Base-by-base conservation (phyloP, 352 stramenopile species). In the Phytopythium aichiense region DNA sequence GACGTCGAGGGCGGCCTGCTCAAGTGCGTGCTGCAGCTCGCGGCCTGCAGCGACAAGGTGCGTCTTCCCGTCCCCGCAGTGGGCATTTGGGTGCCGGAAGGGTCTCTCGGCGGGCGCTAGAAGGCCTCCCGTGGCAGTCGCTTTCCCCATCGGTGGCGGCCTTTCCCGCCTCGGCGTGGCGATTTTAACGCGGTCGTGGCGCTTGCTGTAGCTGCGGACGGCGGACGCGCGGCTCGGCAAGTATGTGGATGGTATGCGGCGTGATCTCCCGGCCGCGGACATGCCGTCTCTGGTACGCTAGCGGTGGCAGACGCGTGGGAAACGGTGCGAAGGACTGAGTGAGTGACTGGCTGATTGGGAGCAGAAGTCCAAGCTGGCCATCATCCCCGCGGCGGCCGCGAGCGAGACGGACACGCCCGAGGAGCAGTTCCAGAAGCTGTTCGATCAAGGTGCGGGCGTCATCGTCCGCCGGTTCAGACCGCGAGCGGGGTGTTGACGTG, bases 1-100 rank as follows among this genome's bases (percentile, higher is more conserved):
- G 76, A 89, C 60, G 73, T 81, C 16, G 68, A 88, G 22, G 68
- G 73, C 61, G 82, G 81, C 11, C 63, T 92, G 64, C 68, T 92
- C 60, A 88, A 89, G 68, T 89, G 82, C 64, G 82, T 88, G 61
- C 70, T 92, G 68, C 82, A 92, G 62, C 62, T 92, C 50, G 77
- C 77, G 25, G 77, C 75, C 64, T 90, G 82, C 59, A 89, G 78
- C 67, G 80, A 92, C 64, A 92, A 89, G 73, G 82, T 87, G n/a
- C 50, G 62, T 49, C 15, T 18, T 23, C 9, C 31, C 16, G 3
- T 13, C 30, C 0, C 4, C 9, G 28, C 28, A 5, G 3, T 31
- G 28, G 28, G 7, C 28, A 31, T 30, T 4, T 30, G 28, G 28
- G 28, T 30, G 28, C 28, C 28, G 28, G 28, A 30, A 30, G 28